phyloP scores from a whole-genome alignment of 208 protist genomes.

The Acanthamoeba lenticulata region DNA sequence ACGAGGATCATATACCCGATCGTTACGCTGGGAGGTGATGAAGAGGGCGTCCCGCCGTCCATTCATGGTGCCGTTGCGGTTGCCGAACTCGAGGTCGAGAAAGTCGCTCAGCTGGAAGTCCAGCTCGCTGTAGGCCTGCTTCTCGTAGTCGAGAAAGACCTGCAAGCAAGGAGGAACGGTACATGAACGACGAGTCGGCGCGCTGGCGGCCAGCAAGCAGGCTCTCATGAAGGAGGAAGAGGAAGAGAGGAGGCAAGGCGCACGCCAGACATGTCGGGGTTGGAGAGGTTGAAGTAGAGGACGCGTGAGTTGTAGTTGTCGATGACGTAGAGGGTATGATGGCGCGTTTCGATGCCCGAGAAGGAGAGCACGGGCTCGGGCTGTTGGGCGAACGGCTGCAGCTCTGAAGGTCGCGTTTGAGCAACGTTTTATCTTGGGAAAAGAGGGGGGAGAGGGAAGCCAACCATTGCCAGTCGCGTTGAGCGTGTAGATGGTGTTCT shows the following conservation, averaged over 20 bases:
- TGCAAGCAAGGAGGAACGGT: neutral
- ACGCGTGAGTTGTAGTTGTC: neutral
- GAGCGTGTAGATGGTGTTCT: neutral
- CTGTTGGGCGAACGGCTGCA: conserved; percentile 6
- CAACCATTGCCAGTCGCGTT: neutral
- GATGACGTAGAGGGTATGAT: neutral
- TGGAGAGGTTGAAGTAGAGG: neutral
- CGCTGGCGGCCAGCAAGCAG: too few relatives aligned
- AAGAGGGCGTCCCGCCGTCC: neutral
- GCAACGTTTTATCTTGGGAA: neutral
- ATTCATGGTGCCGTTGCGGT: neutral
- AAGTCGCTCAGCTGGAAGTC: conserved; percentile 5
- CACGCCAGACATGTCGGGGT: neutral
- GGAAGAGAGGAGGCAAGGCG: neutral
- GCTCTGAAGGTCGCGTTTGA: neutral
- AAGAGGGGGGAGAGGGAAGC: neutral
- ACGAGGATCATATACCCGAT: neutral
- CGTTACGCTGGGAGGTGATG: neutral
- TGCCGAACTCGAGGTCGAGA: neutral
- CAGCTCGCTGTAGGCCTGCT: neutral
- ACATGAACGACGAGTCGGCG: neutral
- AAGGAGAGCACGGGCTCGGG: conserved; percentile 7
- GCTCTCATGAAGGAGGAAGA: neutral
- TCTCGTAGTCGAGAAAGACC: neutral
- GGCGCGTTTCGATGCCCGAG: neutral